These are phyloP conservation scores for Mycena vitilis DNA, from an alignment of 768 basidiomycete species.

Conservation along the genomic window DNA sequence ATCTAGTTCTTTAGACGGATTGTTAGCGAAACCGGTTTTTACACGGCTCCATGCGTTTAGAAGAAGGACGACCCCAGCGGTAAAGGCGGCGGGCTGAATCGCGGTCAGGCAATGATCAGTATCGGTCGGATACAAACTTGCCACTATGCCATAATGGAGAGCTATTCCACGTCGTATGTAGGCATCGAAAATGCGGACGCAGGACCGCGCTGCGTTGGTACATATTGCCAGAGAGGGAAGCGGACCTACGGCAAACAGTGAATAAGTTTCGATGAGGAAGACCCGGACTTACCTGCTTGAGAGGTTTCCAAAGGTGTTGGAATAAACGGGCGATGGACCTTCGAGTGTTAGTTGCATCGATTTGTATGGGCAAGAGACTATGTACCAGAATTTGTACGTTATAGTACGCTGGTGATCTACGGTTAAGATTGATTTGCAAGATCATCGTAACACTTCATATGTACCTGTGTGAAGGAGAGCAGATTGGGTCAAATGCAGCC, in stretches of 20 bases:
- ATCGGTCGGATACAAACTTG: constrained; percentile 6
- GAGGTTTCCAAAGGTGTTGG: constrained; percentile 57
- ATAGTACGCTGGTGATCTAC: constrained; percentile 31
- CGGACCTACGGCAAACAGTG: constrained; percentile 7
- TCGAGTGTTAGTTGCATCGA: background rate
- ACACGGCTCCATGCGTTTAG: constrained; percentile 61
- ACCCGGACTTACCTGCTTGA: constrained; percentile 12
- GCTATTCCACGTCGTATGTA: constrained; percentile 28
- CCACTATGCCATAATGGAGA: constrained; percentile 30
- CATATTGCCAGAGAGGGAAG: constrained; percentile 77
- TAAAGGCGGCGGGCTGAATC: constrained; percentile 37
- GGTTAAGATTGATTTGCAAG: background rate
- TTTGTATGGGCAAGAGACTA: background rate
- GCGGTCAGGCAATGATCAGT: constrained; percentile 1
- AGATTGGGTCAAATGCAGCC: constrained; percentile 37
- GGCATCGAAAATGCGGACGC: constrained; percentile 67
- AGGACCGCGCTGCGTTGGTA: constrained; percentile 75
- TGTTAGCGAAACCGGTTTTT: constrained; percentile 44
- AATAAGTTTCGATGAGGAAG: background rate
- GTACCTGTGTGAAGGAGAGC: constrained; percentile 36
- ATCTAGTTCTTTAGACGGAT: constrained; percentile 51
- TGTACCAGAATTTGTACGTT: constrained; percentile 62
- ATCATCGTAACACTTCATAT: background rate
- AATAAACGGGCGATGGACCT: constrained; percentile 72
- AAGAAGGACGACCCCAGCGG: constrained; percentile 55